Evolutionary conservation across 371 early-diverging fungal species (phyloP), one percentile per base, ranked within the genome.

Genomic region (Dinochytrium kinnereticum): DNA sequence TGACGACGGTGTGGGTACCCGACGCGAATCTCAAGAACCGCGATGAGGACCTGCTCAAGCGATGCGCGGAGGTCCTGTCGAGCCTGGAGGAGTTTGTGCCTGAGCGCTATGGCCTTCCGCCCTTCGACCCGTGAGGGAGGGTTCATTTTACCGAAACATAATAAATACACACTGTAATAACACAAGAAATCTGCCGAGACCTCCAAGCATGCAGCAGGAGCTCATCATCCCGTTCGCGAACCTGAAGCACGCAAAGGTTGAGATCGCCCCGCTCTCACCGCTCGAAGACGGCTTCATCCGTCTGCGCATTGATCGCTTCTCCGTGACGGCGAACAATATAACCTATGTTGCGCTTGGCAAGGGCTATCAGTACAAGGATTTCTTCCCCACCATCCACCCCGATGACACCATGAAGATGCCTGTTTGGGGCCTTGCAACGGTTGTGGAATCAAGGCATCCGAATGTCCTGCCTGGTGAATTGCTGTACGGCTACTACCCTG

Each of bases 1-100:
- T 96, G 96, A 87, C 84, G 79, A 92, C 90, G 19, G 78, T 93
- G 36, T 94, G 94, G 94, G 88, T 94, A 30, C 94, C 94, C 0
- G 94, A 95, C 83, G 33, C 21, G 19, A 73, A 80, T 49, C 79
- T 90, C 49, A n/a, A n/a, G n/a, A 75, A 84, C 24, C 69, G 86
- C n/a, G 81, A 84, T 19, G 74, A 76, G 1, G 71, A 83, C 26
- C 79, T 75, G 15, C 76, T 75, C 30, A 74, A 78, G 15, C 69
- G 74, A 17, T 74, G 77, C 38, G 83, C 85, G 5, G 78, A 84
- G 69, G 83, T 90, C 0, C 49, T 93, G 15, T 76, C 77, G 21
- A 86, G 91, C 1, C 64, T 81, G 77, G 80, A 88, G 51, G 84
- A 91, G 13, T 95, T 95, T 82, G 84, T 89, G 50, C 94, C 95